These are phyloP conservation scores for Aspergillus hiratsukae DNA, from an alignment of 2,329 filamentous ascomycete species.

Conservation along the genomic window DNA sequence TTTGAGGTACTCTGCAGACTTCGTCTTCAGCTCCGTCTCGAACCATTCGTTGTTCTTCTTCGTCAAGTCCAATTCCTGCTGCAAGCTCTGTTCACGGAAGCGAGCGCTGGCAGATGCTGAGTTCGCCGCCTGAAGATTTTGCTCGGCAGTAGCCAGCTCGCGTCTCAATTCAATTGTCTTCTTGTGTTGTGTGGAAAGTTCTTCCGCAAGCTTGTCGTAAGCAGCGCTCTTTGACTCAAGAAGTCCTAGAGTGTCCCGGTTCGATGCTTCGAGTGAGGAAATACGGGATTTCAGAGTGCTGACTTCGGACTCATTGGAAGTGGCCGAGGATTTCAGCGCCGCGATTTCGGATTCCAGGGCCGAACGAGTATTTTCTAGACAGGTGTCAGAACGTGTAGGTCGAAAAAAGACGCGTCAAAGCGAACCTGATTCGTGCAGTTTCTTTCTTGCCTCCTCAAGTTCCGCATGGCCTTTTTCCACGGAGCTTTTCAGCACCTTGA, in stretches of 20 bases:
- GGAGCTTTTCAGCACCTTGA: slow-evolving; percentile 73
- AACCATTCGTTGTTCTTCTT: slow-evolving; percentile 92
- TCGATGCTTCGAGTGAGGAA: slow-evolving; percentile 80
- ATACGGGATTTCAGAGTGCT: slow-evolving; percentile 78
- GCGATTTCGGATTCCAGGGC: slow-evolving; percentile 78
- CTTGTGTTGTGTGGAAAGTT: slow-evolving; percentile 82
- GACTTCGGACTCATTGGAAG: slow-evolving; percentile 61
- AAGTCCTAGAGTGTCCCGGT: slow-evolving; percentile 81
- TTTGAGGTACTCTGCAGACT: slow-evolving; percentile 79
- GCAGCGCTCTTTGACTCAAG: slow-evolving; percentile 85
- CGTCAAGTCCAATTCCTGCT: slow-evolving; percentile 84
- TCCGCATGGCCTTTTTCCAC: slow-evolving; percentile 81
- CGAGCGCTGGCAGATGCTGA: slow-evolving; percentile 75
- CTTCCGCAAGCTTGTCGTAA: slow-evolving; percentile 78
- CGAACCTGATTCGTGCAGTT: slow-evolving; percentile 76
- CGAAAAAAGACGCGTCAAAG: background rate
- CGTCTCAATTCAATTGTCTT: slow-evolving; percentile 80
- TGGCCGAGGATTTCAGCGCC: slow-evolving; percentile 67
- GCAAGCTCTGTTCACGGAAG: slow-evolving; percentile 82
- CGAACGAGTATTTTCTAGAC: slow-evolving; percentile 68
- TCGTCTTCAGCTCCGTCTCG: slow-evolving; percentile 85
- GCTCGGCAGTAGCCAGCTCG: slow-evolving; percentile 75
- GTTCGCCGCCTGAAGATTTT: slow-evolving; percentile 76
- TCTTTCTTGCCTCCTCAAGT: slow-evolving; percentile 72
- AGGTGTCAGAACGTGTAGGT: slow-evolving; percentile 13